Conservation (phyloP, 148 eudicot genomes). For the Vaccinium darrowii region DNA sequence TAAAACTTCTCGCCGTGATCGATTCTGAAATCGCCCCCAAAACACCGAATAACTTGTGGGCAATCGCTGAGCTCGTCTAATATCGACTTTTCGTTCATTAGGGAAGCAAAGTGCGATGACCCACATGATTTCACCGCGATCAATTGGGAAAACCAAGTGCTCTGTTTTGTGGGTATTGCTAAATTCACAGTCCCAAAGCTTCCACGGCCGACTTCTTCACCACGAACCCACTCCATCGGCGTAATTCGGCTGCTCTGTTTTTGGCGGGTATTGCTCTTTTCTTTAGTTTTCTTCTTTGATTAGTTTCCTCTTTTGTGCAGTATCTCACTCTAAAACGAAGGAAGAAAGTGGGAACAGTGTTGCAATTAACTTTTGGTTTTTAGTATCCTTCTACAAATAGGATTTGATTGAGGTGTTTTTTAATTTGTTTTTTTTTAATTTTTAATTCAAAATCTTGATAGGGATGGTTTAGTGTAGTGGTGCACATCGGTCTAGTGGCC, state of each 20-base stretch:
- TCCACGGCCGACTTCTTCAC: slow-evolving; percentile 55
- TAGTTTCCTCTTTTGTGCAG: neutral
- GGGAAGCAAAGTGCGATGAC: slow-evolving; percentile 29
- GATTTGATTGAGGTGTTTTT: neutral
- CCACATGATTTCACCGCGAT: slow-evolving; percentile 63
- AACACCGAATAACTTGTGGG: slow-evolving; percentile 44
- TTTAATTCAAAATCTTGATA: neutral
- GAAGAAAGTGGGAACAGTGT: neutral
- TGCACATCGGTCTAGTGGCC: too few relatives aligned
- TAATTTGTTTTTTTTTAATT: neutral
- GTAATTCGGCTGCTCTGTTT: neutral
- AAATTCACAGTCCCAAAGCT: slow-evolving; percentile 65
- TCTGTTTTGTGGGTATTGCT: slow-evolving; percentile 37
- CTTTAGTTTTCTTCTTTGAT: neutral
- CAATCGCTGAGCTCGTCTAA: slow-evolving; percentile 41
- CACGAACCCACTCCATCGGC: slow-evolving; percentile 72
- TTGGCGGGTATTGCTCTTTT: neutral
- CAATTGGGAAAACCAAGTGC: slow-evolving; percentile 13
- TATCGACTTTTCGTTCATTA: slow-evolving; percentile 48
- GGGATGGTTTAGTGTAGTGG: neutral
- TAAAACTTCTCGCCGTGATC: too few relatives aligned
- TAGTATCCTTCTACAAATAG: neutral
- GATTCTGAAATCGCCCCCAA: too few relatives aligned
- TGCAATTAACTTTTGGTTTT: neutral
- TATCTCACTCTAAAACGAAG: neutral